These are phyloP conservation scores for Acanthamoeba healyi DNA, from an alignment of 208 protist species.

Conservation along the genomic window DNA sequence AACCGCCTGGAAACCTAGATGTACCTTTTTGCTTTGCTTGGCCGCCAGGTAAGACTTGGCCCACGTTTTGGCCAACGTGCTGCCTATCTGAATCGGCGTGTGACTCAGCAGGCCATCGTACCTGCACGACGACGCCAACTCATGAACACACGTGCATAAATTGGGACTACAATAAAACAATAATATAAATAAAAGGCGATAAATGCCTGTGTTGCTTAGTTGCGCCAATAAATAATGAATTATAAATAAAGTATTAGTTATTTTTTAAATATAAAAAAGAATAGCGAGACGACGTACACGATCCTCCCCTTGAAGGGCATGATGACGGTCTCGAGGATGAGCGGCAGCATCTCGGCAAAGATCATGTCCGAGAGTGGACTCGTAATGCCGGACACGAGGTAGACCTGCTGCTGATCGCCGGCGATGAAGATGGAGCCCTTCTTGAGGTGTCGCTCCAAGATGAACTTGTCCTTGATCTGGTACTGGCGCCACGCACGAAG, in stretches of 20 bases:
- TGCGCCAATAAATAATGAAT: too few relatives aligned
- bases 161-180: too few relatives aligned
- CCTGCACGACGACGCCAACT: neutral
- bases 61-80: constrained; percentile 9
- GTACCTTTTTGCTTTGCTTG: constrained; percentile 54
- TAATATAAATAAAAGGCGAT: too few relatives aligned
- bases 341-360: constrained; percentile 21
- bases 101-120: constrained; percentile 33
- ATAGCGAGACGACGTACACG: neutral
- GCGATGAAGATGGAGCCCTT: constrained; percentile 25
- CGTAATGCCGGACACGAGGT: constrained; percentile 27
- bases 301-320: constrained; percentile 13
- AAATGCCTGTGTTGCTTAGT: too few relatives aligned
- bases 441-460: constrained; percentile 14
- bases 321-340: constrained; percentile 20
- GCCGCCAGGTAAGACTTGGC: constrained; percentile 13
- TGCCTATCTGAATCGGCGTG: constrained; percentile 14
- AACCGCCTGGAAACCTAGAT: too few relatives aligned
- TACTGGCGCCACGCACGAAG: neutral
- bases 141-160: too few relatives aligned
- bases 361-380: constrained; percentile 33
- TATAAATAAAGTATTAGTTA: too few relatives aligned
- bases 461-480: constrained; percentile 42
- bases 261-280: too few relatives aligned
- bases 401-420: neutral